Evolutionary conservation across 345 rosid species (phyloP), one percentile per base, ranked within the genome.

Genomic region (Salix dunnii): DNA sequence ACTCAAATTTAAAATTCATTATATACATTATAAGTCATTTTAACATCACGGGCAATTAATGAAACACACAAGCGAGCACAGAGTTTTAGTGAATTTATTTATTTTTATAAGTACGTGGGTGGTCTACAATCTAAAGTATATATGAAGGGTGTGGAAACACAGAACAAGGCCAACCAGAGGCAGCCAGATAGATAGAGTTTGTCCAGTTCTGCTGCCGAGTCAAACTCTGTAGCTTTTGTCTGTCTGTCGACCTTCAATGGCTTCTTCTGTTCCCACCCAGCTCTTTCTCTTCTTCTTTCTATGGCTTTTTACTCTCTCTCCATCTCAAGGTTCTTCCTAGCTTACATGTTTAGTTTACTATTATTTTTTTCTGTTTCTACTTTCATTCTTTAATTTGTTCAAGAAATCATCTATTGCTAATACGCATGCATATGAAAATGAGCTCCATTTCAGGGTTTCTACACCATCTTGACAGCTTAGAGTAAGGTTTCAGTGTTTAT

Each of bases 161-260:
- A 76, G 61, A 67, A 67, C 43, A 71, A 66, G 83, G 31, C 84
- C 77, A 81, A 73, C 83, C 77, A 68, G 75, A n/a, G 40, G 28
- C 3, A 77, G 78, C 77, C 81, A 69, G 75, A 68, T 77, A 69
- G 72, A 73, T 33, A 33, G 72, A 73, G 71, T 40, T 13, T 14
- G 58, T 55, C 42, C 9, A 17, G 69, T 30, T 8, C n/a, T 58
- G 20, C 68, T 51, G 27, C 25, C n/a, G 77, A 10, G n/a, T 46
- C 9, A 17, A 12, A 4, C 4, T 30, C 67, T 20, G 10, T 55
- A 61, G 5, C n/a, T 65, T 23, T 27, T 60, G 30, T 51, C 77
- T 43, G 66, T 33, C 35, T 31, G 35, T 31, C 33, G 33, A 33
- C 31, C 64, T 67, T 77, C 80, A 48, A 73, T 81, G 80, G 74